Base-by-base conservation (phyloP, 1,139 yeast genomes). In the Yamadazyma taylorii region DNA sequence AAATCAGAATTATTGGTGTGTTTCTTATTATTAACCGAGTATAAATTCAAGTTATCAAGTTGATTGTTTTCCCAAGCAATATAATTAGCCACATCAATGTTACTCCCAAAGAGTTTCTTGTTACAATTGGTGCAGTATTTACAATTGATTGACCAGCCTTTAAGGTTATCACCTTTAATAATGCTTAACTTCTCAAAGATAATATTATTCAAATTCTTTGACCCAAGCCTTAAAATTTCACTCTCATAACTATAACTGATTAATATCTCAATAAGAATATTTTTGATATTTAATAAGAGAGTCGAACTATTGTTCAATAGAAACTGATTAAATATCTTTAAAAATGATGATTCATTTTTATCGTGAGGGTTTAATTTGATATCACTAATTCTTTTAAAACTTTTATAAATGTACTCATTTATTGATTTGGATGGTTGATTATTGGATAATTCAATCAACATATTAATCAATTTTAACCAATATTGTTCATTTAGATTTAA, bases 61-160 rank as follows among this genome's bases (percentile, higher is more conserved):
- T 57, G 59, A 3, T 61, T 43, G 27, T 59, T 62, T 51, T 77
- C 81, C 85, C 85, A 80, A 3, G 73, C 73, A 16, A 50, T 41
- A 30, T 53, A 73, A 32, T 70, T 59, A 9, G 58, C 61, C 2
- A 69, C 65, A 26, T 68, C 62, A 3, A 80, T 61, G 1, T 75
- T 17, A 7, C 22, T 24, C 0, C 95, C 95, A 75, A 85, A 78
- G 27, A 86, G 60, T 23, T 62, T 61, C 45, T 76, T 78, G 2
- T 85, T 86, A 56, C 96, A 87, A 0, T 82, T 77, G 36, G 84
- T 81, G 58, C 96, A 87, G 33, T 66, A 72, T 35, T 74, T 69
- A 14, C 69, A 61, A 21, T 58, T 60, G 1, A 81, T 73, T 1
- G 78, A 61, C 86, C 90, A 81, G 0, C 95, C 95, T 36, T 59